Conservation (phyloP, 495 filamentous ascomycete genomes). For the Aspergillus ostianus region DNA sequence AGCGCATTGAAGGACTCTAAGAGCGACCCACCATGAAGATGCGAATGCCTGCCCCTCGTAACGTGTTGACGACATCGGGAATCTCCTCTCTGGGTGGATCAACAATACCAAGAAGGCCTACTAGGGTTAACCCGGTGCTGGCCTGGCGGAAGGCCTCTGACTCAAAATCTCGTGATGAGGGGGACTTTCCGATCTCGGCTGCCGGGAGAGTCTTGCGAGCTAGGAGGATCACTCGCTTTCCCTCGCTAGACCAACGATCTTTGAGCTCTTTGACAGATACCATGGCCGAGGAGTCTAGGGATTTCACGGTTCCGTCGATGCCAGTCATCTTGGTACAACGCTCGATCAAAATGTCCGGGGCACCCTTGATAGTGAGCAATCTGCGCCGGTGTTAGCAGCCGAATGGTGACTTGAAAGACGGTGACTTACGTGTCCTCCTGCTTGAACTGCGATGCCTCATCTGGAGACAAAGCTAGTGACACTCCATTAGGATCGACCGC, state of each 20-base stretch:
- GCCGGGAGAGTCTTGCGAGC: slow-evolving; percentile 54
- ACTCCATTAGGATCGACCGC: neutral
- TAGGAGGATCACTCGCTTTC: slow-evolving; percentile 62
- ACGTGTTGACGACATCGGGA: slow-evolving; percentile 53
- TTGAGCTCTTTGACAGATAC: slow-evolving; percentile 51
- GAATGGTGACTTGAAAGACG: neutral
- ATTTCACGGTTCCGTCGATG: slow-evolving; percentile 43
- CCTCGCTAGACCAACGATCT: slow-evolving; percentile 60
- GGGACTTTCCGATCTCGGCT: slow-evolving; percentile 27
- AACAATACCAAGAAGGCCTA: slow-evolving; percentile 64
- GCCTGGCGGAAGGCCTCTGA: slow-evolving; percentile 48
- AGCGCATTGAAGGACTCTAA: neutral
- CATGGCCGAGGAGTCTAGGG: slow-evolving; percentile 38
- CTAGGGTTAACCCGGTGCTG: slow-evolving; percentile 50
- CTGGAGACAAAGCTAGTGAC: slow-evolving; percentile 7
- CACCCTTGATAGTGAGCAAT: slow-evolving; percentile 60
- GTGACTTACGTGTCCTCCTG: slow-evolving; percentile 3
- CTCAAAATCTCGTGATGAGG: slow-evolving; percentile 50
- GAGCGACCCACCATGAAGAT: slow-evolving; percentile 54
- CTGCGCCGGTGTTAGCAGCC: neutral
- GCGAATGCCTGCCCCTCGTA: slow-evolving; percentile 60
- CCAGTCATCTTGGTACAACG: slow-evolving; percentile 51
- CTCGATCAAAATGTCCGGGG: slow-evolving; percentile 60
- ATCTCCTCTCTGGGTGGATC: slow-evolving; percentile 69
- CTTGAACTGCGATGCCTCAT: slow-evolving; percentile 22